A percentile compares a stretch with the other conserved stretches of the same genome.
phyloP scores from a whole-genome alignment of 1,284 basidiomycete genomes.

The Trichosporon asahii region DNA sequence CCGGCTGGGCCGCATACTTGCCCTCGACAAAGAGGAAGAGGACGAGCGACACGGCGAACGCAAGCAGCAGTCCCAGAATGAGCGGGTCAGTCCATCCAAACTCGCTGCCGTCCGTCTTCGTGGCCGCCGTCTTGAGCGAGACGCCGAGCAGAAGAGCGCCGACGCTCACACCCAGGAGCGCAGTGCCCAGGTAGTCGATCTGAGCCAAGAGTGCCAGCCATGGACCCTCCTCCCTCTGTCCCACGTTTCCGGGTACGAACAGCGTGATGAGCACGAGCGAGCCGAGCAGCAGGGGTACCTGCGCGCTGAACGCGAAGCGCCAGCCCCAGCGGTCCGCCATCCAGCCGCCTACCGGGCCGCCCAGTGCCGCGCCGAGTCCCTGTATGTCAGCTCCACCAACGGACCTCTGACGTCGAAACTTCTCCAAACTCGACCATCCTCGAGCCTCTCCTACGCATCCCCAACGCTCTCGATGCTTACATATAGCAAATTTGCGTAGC shows the following conservation, averaged over 20 bases:
- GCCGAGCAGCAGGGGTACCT: conserved; percentile 53
- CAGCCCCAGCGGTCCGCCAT: conserved; percentile 77
- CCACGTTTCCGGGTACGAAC: conserved; percentile 19
- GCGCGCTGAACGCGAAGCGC: conserved; percentile 60
- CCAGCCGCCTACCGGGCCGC: conserved; percentile 83
- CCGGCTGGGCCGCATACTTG: conserved; percentile 67
- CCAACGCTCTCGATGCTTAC: conserved; percentile 8
- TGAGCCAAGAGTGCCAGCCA: conserved; percentile 64
- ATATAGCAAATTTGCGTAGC: conserved; percentile 71
- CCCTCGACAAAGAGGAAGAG: conserved; percentile 71
- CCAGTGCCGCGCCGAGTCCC: conserved; percentile 59
- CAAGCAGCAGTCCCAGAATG: conserved; percentile 63
- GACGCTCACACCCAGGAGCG: conserved; percentile 69
- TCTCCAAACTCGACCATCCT: neutral
- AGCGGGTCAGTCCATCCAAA: conserved; percentile 64
- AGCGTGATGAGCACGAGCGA: conserved; percentile 19
- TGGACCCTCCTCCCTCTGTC: conserved; percentile 50
- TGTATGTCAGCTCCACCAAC: conserved; percentile 6
- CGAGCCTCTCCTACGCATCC: neutral
- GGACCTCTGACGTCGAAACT: neutral
- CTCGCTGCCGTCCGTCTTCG: conserved; percentile 28
- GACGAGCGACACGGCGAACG: conserved; percentile 58
- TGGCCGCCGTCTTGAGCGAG: conserved; percentile 65
- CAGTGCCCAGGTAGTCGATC: conserved; percentile 76
- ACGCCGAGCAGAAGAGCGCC: conserved; percentile 70